Base-by-base conservation (phyloP, 768 basidiomycete species). In the Hemileccinum rubropunctum region DNA sequence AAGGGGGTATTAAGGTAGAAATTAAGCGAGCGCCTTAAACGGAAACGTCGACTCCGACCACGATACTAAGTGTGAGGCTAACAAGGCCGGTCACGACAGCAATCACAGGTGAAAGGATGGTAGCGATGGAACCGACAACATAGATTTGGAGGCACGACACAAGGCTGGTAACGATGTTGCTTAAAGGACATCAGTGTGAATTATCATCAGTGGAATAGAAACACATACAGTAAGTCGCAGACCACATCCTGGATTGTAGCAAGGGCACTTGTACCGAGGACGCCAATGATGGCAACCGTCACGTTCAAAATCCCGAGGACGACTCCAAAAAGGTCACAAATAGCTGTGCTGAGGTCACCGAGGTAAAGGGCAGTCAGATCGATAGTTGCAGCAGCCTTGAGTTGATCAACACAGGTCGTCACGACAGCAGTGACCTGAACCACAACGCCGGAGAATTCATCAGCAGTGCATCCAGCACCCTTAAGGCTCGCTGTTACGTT, bases 101-200 rank as follows among this genome's bases (percentile, higher is more conserved):
- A 14, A 55, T 18, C 10, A 61, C 48, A 13, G 56, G 47, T 4
- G 48, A 51, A 17, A 61, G 53, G 6, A 43, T 32, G 5, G 38
- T 53, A 38, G 33, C 7, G 9, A 59, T 11, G 4, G 49, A 33
- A 14, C 23, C 43, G 6, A 34, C 33, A 3, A 50, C 35, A 14
- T 46, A 62, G n/a, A 48, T 7, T 0, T 59, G 8, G 10, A 62
- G 46, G 52, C 47, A 51, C 1, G n/a, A 57, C 3, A 62, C 42
- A 5, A 61, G 60, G 2, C 9, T 7, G 6, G 13, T n/a, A 20
- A 56, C 7, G 0, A 39, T 47, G 14, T 47, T 8, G 13, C 59
- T 61, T 13, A 3, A 18, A 0, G 1, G 21, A 32, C 12, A 13
- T 50, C n/a, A 50, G 49, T 12, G 4, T 3, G 17, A 17, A 37